Evolutionary conservation across 2,329 filamentous ascomycete species (phyloP), one percentile per base, ranked within the genome.

Genomic region (Curvularia verruculosa): DNA sequence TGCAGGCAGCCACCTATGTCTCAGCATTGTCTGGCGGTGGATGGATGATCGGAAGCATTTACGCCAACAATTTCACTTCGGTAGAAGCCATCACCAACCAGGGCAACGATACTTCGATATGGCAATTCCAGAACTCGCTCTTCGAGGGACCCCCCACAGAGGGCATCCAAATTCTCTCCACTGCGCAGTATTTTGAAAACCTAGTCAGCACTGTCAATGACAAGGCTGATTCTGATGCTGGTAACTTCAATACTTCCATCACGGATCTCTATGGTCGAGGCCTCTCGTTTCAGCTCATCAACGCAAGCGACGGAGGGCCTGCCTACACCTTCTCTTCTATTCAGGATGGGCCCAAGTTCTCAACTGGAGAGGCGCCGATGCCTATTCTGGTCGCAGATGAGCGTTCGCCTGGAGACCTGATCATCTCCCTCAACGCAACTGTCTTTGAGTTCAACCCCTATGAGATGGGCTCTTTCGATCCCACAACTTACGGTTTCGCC

Each of bases 231-330:
- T 88, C 87, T 15, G 85, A 86, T 0, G 64, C 64, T 8, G 93
- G 83, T 70, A 36, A 54, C 0, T 94, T 84, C 75, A 72, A 76
- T 23, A 85, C 84, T 3, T 89, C 90, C 8, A 82, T 96, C 55
- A 96, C 93, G 0, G 93, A 97, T 78, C 92, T 92, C 75, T 96
- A 92, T 81, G 91, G 90, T 26, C 89, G 92, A 56, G 90, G 90
- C 45, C 82, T 96, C n/a, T 88, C 88, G 1, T 96, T 89, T 77
- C 92, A 96, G 78, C 84, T 96, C 46, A 84, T 96, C 72, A 90
- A 94, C 71, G 89, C 85, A 5, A 83, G 82, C 1, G 78, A 90
- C 59, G 93, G 92, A 37, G 92, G 91, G 0, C 86, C 89, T 18
- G 65, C 81, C 13, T 92, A 89, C 69, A 96, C 92, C 3, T 96